Evolutionary conservation across 2,329 filamentous ascomycete species (phyloP).

Genomic region (Paecilomyces sp.): DNA sequence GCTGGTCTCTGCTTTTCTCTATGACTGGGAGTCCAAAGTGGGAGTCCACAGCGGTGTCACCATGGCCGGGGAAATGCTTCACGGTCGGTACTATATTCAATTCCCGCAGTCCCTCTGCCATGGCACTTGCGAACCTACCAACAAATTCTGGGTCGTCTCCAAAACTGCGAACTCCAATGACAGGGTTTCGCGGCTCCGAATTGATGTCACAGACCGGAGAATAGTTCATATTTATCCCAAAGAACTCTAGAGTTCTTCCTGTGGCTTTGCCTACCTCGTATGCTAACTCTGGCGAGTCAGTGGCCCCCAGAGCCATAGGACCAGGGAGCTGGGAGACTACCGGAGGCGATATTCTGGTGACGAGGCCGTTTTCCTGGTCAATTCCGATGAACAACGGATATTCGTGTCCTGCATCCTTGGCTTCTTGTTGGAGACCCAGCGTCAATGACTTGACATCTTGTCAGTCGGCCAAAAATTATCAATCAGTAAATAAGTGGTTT

Average conservation of each 20-base stretch:
- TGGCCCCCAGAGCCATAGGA: constrained; percentile 39
- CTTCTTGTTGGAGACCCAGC: constrained; percentile 31
- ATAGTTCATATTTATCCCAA: constrained; percentile 42
- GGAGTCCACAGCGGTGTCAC: constrained; percentile 38
- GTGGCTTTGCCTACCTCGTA: constrained; percentile 31
- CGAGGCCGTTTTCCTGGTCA: constrained; percentile 41
- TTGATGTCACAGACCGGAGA: constrained; percentile 40
- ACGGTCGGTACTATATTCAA: constrained; percentile 35
- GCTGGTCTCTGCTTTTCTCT: constrained; percentile 25
- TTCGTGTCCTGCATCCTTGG: constrained; percentile 30
- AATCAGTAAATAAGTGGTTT: constrained; percentile 1
- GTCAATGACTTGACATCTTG: constrained; percentile 17
- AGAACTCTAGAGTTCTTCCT: constrained; percentile 29
- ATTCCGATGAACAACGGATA: constrained; percentile 38
- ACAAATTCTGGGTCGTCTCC: constrained; percentile 37
- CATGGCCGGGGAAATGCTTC: constrained; percentile 42
- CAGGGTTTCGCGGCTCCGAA: constrained; percentile 37
- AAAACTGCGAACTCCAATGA: constrained; percentile 37
- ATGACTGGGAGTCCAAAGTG: constrained; percentile 37
- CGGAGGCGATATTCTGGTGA: constrained; percentile 35
- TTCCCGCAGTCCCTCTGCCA: constrained; percentile 30
- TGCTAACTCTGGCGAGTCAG: constrained; percentile 26
- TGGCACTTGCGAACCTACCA: constrained; percentile 33
- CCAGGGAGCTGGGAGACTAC: constrained; percentile 36
- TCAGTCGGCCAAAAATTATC: background rate